Conservation (phyloP, 1,284 basidiomycete species). For the Malassezia equina region DNA sequence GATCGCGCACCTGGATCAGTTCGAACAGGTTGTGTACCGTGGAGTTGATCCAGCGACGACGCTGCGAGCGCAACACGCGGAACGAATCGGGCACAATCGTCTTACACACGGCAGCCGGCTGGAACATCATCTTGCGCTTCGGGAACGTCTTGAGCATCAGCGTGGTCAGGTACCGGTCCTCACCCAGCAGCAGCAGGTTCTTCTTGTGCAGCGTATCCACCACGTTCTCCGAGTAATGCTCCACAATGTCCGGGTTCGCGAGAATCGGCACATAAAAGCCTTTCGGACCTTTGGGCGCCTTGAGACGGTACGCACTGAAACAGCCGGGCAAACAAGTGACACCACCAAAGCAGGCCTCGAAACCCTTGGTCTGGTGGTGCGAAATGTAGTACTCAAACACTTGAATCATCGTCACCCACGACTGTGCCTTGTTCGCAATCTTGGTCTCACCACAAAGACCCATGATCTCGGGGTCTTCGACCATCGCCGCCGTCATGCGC, state of each 20-base stretch:
- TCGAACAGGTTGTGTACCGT: constrained; percentile 52
- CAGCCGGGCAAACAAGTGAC: constrained; percentile 52
- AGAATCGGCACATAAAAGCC: constrained; percentile 51
- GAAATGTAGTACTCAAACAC: constrained; percentile 98
- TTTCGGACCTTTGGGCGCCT: constrained; percentile 51
- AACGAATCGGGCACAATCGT: constrained; percentile 52
- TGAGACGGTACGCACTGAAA: constrained; percentile 52
- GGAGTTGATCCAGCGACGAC: constrained; percentile 52
- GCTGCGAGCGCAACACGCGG: constrained; percentile 50
- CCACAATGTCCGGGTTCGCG: constrained; percentile 51
- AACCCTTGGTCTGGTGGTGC: constrained; percentile 69
- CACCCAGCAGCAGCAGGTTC: constrained; percentile 51
- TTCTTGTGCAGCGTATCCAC: constrained; percentile 52
- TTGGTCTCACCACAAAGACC: constrained; percentile 53
- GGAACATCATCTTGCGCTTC: constrained; percentile 52
- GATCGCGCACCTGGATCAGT: constrained; percentile 50
- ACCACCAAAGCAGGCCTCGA: constrained; percentile 50
- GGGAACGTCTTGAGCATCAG: constrained; percentile 53
- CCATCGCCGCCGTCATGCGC: constrained; percentile 51
- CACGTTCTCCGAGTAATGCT: constrained; percentile 52
- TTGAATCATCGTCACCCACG: constrained; percentile 53
- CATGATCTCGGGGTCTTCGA: constrained; percentile 52
- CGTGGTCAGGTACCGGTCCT: constrained; percentile 52
- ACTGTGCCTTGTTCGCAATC: constrained; percentile 52
- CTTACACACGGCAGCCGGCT: constrained; percentile 52